Percentiles rank a stretch among this genome's conserved stretches.
phyloP scores from a whole-genome alignment of 352 stramenopile species.

The Pythium grandisporangium region DNA sequence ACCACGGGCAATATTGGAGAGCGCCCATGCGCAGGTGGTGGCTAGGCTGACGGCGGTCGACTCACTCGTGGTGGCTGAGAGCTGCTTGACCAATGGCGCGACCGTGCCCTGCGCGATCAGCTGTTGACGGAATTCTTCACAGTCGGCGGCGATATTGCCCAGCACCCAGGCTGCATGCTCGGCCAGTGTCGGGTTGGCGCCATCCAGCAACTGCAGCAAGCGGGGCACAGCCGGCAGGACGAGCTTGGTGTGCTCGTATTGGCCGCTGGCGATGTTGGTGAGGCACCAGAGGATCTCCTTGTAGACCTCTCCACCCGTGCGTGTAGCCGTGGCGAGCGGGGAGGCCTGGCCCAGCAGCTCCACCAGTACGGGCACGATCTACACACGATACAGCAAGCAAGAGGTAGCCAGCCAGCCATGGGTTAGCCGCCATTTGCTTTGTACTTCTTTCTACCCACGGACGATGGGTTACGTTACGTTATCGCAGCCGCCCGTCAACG shows the following conservation, averaged over 20 bases:
- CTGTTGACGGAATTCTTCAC: conserved; percentile 75
- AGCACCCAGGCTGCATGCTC: conserved; percentile 77
- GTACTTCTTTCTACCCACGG: no score
- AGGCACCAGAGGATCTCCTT: conserved; percentile 78
- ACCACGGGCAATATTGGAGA: conserved; percentile 79
- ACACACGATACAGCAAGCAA: background rate
- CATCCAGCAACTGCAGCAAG: conserved; percentile 63
- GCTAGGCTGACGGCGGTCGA: conserved; percentile 15
- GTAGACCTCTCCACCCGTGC: conserved; percentile 59
- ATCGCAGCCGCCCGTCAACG: conserved; percentile 8
- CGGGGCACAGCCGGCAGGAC: conserved; percentile 67
- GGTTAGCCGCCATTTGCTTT: no score
- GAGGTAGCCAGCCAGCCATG: no score
- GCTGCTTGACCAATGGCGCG: conserved; percentile 32
- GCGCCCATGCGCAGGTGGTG: conserved; percentile 60
- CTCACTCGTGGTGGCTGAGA: conserved; percentile 12
- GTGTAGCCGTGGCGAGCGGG: conserved; percentile 49
- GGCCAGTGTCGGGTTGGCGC: conserved; percentile 39
- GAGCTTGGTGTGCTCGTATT: conserved; percentile 78
- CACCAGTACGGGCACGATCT: conserved; percentile 72
- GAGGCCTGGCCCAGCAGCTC: conserved; percentile 55
- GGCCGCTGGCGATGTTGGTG: conserved; percentile 73
- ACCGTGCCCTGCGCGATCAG: conserved; percentile 59
- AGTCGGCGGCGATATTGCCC: conserved; percentile 82
- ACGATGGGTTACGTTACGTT: no score